phyloP scores from a whole-genome alignment of 2,329 filamentous ascomycete species.

The Colletotrichum eremochloae region DNA sequence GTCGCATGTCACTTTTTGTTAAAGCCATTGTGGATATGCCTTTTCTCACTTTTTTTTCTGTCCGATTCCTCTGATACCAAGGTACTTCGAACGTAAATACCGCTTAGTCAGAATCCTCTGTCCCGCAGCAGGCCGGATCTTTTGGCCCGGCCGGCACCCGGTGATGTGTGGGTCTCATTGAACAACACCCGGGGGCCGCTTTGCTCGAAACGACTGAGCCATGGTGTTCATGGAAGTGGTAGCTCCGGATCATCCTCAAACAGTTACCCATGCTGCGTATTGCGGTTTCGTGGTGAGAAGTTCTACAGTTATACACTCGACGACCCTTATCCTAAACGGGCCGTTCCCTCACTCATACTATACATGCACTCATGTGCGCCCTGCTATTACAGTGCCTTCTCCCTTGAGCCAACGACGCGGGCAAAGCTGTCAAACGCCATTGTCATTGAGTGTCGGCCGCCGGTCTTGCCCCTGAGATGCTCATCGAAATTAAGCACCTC shows the following conservation, averaged over 20 bases:
- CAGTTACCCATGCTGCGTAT: no score
- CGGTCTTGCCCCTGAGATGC: constrained; percentile 88
- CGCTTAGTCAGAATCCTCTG: background rate
- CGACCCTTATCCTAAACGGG: background rate
- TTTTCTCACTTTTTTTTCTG: background rate
- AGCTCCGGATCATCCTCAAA: background rate
- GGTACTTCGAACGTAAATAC: no score
- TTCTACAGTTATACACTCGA: background rate
- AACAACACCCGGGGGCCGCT: background rate
- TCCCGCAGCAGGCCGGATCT: background rate
- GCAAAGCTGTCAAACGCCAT: constrained; percentile 72
- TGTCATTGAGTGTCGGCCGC: constrained; percentile 76
- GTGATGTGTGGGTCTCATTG: no score
- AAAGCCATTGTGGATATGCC: background rate
- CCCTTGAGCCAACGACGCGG: constrained; percentile 65
- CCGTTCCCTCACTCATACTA: background rate
- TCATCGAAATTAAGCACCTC: constrained; percentile 97
- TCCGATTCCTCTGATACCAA: background rate
- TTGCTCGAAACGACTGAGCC: background rate
- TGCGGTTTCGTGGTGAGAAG: background rate
- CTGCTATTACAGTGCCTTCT: constrained; percentile 58
- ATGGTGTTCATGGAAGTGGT: background rate
- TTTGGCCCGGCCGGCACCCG: background rate
- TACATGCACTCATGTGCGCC: background rate
- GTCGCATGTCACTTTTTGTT: rapidly evolving